Conservation (phyloP, 73 alveolate species). For the Durusdinium trenchii region DNA sequence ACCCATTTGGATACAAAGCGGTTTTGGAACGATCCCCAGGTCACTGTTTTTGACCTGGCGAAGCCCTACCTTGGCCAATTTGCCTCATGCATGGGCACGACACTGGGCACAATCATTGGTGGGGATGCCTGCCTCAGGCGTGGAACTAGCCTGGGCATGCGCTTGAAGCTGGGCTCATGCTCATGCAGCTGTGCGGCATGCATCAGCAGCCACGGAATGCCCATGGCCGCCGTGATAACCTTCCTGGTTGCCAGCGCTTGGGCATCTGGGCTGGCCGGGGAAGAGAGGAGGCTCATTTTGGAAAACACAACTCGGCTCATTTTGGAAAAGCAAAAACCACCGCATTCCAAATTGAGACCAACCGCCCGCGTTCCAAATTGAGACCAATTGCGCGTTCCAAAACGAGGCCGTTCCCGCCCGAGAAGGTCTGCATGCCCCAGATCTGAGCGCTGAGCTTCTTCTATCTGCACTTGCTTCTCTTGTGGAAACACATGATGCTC, state of each 20-base stretch:
- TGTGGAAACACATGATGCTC: constrained; percentile 1
- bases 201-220: constrained; percentile 27
- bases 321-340: too few species aligned
- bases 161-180: too few species aligned
- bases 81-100: constrained; percentile 57
- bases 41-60: too few species aligned
- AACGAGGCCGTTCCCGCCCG: too few species aligned
- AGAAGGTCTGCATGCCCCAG: constrained; percentile 13
- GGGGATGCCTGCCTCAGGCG: constrained; percentile 24
- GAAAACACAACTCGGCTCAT: too few species aligned
- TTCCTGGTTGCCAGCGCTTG: constrained; percentile 44
- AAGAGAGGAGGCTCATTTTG: too few species aligned
- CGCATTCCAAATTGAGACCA: too few species aligned
- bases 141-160: neutral
- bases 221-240: constrained; percentile 7
- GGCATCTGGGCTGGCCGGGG: constrained; percentile 28
- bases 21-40: too few species aligned
- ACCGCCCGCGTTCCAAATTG: too few species aligned
- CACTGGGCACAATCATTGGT: neutral
- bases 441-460: neutral
- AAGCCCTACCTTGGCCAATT: constrained; percentile 51
- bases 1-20: too few species aligned
- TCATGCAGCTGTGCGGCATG: neutral
- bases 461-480: neutral
- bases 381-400: too few species aligned